Conservation (phyloP, 2,329 filamentous ascomycete genomes). For the Pyricularia sp. region DNA sequence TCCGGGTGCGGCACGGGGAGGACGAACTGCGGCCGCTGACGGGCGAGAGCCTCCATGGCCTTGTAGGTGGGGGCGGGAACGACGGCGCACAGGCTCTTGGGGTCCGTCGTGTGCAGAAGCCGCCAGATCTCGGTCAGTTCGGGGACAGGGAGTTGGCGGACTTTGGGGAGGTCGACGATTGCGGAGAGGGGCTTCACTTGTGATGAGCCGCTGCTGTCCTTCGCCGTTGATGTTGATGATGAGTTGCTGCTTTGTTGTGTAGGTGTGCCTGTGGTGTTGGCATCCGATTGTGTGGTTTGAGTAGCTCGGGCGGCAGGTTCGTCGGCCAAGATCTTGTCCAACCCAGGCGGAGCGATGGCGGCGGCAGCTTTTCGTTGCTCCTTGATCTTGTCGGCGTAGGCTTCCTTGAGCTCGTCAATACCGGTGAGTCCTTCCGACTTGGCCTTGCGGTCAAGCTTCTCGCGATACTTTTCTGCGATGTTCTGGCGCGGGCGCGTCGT, state of each 20-base stretch:
- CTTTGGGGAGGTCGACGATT: constrained; percentile 68
- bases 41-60: constrained; percentile 58
- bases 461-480: constrained; percentile 72
- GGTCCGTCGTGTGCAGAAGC: constrained; percentile 60
- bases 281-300: background rate
- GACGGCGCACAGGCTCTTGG: constrained; percentile 68
- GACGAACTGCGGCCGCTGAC: constrained; percentile 73
- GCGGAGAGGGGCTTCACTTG: constrained; percentile 32
- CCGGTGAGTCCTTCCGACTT: constrained; percentile 55
- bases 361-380: constrained; percentile 55
- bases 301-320: background rate
- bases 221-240: constrained; percentile 15
- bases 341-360: constrained; percentile 24
- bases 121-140: constrained; percentile 88
- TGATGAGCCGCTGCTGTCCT: background rate
- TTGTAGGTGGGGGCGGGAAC: constrained; percentile 64
- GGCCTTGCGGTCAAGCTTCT: constrained; percentile 75
- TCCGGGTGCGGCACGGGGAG: constrained; percentile 63
- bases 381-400: constrained; percentile 74
- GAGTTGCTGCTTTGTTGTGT: background rate
- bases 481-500: constrained; percentile 47
- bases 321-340: constrained; percentile 2
- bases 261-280: background rate
- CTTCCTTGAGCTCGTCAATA: constrained; percentile 64
- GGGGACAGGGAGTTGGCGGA: constrained; percentile 55